These are phyloP conservation scores for Penicillium digitatum DNA, from an alignment of 2,329 filamentous ascomycete species.

Conservation along the genomic window DNA sequence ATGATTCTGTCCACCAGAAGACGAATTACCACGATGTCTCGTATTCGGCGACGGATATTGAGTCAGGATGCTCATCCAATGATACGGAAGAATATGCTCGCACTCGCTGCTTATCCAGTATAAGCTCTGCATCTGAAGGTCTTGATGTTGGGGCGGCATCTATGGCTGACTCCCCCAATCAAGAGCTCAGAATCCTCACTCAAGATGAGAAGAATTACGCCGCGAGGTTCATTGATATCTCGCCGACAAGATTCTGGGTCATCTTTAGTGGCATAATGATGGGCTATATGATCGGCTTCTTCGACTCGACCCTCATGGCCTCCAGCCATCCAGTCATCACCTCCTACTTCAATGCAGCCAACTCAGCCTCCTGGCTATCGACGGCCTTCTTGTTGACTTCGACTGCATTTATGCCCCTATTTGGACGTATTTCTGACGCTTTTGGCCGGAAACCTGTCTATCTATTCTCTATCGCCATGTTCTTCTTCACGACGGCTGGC, in stretches of 20 bases:
- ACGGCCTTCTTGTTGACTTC: conserved; percentile 74
- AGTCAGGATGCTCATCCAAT: conserved; percentile 3
- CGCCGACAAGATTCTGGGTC: conserved; percentile 54
- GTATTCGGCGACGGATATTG: conserved; percentile 1
- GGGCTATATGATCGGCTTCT: conserved; percentile 57
- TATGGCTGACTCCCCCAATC: conserved; percentile 5
- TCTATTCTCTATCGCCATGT: conserved; percentile 58
- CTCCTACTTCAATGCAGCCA: conserved; percentile 71
- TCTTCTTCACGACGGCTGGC: conserved; percentile 64
- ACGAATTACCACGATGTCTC: conserved; percentile 8
- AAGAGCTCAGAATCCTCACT: background rate
- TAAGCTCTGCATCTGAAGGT: conserved; percentile 28
- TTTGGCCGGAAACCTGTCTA: conserved; percentile 67
- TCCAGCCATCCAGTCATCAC: conserved; percentile 77
- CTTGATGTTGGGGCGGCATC: conserved; percentile 26
- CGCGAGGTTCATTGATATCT: conserved; percentile 38
- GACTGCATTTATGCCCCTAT: conserved; percentile 70
- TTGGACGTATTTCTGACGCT: conserved; percentile 70
- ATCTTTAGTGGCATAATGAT: conserved; percentile 59
- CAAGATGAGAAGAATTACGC: conserved; percentile 23
- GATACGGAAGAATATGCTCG: conserved; percentile 16
- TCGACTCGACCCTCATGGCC: conserved; percentile 78
- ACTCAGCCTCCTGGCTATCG: conserved; percentile 77
- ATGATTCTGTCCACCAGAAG: background rate
- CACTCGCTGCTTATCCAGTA: conserved; percentile 21